phyloP scores from a whole-genome alignment of 2,329 filamentous ascomycete genomes.

The Fusarium globosum region DNA sequence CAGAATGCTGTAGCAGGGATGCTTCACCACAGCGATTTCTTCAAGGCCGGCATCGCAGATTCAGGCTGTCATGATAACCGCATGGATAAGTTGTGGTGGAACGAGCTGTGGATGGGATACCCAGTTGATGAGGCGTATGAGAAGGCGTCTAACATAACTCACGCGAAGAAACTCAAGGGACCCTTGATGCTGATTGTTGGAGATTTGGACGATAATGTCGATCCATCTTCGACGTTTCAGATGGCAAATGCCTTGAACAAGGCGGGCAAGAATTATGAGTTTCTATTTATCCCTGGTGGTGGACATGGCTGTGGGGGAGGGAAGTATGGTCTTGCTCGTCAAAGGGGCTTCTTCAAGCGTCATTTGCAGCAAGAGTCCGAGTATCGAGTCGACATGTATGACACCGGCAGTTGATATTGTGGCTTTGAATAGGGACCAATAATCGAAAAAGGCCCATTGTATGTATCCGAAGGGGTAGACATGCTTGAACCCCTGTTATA shows the following conservation, averaged over 20 bases:
- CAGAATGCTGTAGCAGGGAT: slow-evolving; percentile 45
- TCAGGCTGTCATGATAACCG: slow-evolving; percentile 49
- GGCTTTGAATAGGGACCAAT: neutral
- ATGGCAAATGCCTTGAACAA: slow-evolving; percentile 43
- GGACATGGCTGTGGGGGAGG: slow-evolving; percentile 32
- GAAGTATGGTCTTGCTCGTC: slow-evolving; percentile 33
- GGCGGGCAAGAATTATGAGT: slow-evolving; percentile 46
- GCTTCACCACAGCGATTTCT: slow-evolving; percentile 46
- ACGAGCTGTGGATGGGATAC: slow-evolving; percentile 49
- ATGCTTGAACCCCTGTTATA: slow-evolving; percentile 10
- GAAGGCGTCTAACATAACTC: slow-evolving; percentile 44
- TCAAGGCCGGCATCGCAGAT: slow-evolving; percentile 44
- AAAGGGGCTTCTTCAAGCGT: slow-evolving; percentile 30
- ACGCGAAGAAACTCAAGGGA: slow-evolving; percentile 44
- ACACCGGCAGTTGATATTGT: neutral
- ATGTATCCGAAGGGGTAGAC: neutral
- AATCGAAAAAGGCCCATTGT: neutral
- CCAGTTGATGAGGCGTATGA: slow-evolving; percentile 46
- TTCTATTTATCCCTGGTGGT: slow-evolving; percentile 44
- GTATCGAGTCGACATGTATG: slow-evolving; percentile 10
- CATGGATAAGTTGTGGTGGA: slow-evolving; percentile 49
- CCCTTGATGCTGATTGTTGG: slow-evolving; percentile 46
- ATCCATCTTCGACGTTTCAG: slow-evolving; percentile 47
- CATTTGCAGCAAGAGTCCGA: slow-evolving; percentile 15
- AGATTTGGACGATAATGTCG: slow-evolving; percentile 46